These are phyloP conservation scores for Craspedostauros australis DNA, from an alignment of 108 stramenopile species.

Conservation along the genomic window DNA sequence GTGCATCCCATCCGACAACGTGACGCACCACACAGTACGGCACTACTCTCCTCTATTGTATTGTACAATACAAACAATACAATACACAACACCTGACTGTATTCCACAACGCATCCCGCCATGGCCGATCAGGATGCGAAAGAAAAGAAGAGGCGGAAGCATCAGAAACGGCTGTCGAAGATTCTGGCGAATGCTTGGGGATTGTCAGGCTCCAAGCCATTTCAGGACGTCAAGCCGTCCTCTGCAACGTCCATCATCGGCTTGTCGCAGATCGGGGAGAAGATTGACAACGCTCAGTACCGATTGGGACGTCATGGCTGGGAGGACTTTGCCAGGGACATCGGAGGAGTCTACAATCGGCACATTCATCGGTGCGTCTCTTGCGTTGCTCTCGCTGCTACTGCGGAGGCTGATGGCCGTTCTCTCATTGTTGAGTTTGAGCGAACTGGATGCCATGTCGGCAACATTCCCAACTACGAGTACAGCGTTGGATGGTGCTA, in stretches of 20 bases:
- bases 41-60: no score
- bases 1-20: no score
- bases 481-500: no score
- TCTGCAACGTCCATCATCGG: slow-evolving; percentile 8
- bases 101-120: no score
- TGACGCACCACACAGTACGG: no score
- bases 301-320: slow-evolving; percentile 64
- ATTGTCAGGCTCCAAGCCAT: slow-evolving; percentile 48
- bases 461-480: no score
- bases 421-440: no score
- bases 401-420: neutral
- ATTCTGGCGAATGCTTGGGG: slow-evolving; percentile 69
- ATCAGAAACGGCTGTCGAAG: slow-evolving; percentile 64
- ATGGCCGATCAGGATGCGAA: slow-evolving; percentile 42
- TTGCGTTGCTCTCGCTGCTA: neutral
- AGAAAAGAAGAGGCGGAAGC: slow-evolving; percentile 63
- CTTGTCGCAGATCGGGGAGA: slow-evolving; percentile 57
- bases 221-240: slow-evolving; percentile 38
- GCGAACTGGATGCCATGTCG: no score
- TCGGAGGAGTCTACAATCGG: slow-evolving; percentile 76
- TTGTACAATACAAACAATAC: no score
- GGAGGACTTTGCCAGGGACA: slow-evolving; percentile 75
- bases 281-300: slow-evolving; percentile 58
- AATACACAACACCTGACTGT: no score
- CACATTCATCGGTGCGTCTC: slow-evolving; percentile 60